Conservation (phyloP, 2,329 filamentous ascomycete genomes). For the Lasiodiplodia theobromae region DNA sequence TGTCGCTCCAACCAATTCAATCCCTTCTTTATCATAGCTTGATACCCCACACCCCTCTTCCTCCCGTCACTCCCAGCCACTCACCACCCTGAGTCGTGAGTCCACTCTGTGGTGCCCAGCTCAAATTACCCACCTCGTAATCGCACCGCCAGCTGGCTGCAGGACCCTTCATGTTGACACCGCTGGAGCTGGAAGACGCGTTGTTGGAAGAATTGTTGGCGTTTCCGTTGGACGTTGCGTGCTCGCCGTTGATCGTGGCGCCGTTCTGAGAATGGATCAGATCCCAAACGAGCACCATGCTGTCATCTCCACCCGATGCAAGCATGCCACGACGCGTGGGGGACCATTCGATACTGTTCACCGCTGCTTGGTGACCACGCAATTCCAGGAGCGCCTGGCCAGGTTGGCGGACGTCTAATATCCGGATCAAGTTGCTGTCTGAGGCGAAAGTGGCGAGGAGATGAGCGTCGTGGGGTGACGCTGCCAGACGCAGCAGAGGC, state of each 20-base stretch:
- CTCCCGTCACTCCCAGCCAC: slow-evolving; percentile 84
- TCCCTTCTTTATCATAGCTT: slow-evolving; percentile 48
- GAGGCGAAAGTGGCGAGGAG: slow-evolving; percentile 96
- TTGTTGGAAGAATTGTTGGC: slow-evolving; percentile 38
- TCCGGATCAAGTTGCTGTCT: slow-evolving; percentile 90
- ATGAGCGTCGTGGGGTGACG: slow-evolving; percentile 94
- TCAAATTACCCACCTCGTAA: slow-evolving; percentile 84
- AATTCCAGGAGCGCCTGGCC: slow-evolving; percentile 94
- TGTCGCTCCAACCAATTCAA: not conserved
- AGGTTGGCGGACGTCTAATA: slow-evolving; percentile 94
- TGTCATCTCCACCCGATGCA: slow-evolving; percentile 91
- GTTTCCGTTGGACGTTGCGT: slow-evolving; percentile 36
- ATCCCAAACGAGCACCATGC: slow-evolving; percentile 92
- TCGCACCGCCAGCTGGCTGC: slow-evolving; percentile 84
- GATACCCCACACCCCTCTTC: slow-evolving; percentile 82
- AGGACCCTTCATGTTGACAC: slow-evolving; percentile 67
- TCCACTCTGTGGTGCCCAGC: slow-evolving; percentile 78
- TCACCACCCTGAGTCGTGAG: slow-evolving; percentile 75
- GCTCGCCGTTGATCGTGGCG: slow-evolving; percentile 56
- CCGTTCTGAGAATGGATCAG: slow-evolving; percentile 72
- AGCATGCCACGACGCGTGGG: slow-evolving; percentile 85
- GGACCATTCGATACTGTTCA: slow-evolving; percentile 97
- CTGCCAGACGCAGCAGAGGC: slow-evolving; percentile 81
- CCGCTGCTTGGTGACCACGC: slow-evolving; percentile 80
- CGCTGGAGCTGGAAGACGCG: slow-evolving; percentile 46